phyloP scores from a whole-genome alignment of 2,329 filamentous ascomycete genomes.

The Microascus cirrosus region DNA sequence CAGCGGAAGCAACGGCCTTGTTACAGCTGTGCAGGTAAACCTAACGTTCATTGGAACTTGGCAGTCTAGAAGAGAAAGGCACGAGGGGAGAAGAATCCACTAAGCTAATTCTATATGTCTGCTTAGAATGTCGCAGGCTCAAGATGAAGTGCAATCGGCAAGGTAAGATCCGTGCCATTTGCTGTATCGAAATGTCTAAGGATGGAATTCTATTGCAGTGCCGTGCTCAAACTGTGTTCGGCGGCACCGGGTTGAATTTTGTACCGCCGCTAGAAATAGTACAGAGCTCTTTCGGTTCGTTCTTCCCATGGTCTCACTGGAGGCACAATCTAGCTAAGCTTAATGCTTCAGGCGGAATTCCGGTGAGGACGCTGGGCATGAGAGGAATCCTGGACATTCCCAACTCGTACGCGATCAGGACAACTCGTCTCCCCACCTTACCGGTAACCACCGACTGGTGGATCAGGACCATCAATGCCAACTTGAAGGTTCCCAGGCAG shows the following conservation, averaged over 20 bases:
- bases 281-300: background rate
- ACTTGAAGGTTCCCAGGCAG: background rate
- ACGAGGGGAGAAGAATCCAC: background rate
- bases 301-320: background rate
- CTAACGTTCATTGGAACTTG: background rate
- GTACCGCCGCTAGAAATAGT: background rate
- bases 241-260: background rate
- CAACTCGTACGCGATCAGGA: background rate
- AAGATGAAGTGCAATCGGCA: background rate
- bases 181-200: background rate
- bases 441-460: background rate
- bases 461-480: background rate
- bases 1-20: background rate
- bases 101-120: background rate
- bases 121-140: background rate
- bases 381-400: background rate
- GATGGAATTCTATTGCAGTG: background rate
- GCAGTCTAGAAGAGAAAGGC: background rate
- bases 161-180: background rate
- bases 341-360: background rate
- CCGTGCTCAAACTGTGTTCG: background rate
- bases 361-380: background rate
- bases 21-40: background rate
- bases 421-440: background rate
- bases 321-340: background rate